phyloP scores from a whole-genome alignment of 768 basidiomycete species.

The Tulasnella sp. region DNA sequence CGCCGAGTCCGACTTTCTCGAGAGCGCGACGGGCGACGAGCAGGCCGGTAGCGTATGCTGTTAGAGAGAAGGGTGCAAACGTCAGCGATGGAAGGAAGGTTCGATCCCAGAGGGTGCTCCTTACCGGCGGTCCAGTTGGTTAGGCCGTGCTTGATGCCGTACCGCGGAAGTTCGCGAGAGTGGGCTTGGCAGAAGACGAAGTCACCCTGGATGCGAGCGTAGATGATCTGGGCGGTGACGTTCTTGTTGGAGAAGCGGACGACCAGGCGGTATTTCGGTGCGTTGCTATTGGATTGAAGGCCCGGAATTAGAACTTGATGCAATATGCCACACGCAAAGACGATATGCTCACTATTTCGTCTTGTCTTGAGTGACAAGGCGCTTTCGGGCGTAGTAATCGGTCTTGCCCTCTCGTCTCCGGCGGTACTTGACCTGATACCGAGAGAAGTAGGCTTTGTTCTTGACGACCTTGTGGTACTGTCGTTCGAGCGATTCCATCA shows the following conservation, averaged over 20 bases:
- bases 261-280: constrained; percentile 95
- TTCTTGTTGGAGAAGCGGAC: constrained; percentile 98
- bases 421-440: constrained; percentile 98
- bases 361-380: constrained; percentile 95
- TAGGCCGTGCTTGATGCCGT: constrained; percentile 95
- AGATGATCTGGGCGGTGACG: constrained; percentile 89
- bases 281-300: constrained; percentile 49
- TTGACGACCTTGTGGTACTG: constrained; percentile 91
- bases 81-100: neutral
- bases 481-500: neutral
- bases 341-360: constrained; percentile 77
- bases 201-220: constrained; percentile 96
- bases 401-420: constrained; percentile 97
- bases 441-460: constrained; percentile 94
- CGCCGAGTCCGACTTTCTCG: constrained; percentile 88
- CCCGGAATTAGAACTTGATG: neutral
- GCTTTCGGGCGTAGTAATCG: constrained; percentile 98
- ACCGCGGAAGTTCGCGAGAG: constrained; percentile 85
- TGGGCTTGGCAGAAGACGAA: constrained; percentile 80
- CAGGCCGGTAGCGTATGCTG: constrained; percentile 95
- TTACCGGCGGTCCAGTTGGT: constrained; percentile 97
- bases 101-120: too few species aligned
- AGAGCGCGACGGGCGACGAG: constrained; percentile 90
- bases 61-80: neutral
- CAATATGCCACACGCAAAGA: neutral